phyloP scores from a whole-genome alignment of 2,329 filamentous ascomycete genomes.

The Pyrenochaeta sp. region DNA sequence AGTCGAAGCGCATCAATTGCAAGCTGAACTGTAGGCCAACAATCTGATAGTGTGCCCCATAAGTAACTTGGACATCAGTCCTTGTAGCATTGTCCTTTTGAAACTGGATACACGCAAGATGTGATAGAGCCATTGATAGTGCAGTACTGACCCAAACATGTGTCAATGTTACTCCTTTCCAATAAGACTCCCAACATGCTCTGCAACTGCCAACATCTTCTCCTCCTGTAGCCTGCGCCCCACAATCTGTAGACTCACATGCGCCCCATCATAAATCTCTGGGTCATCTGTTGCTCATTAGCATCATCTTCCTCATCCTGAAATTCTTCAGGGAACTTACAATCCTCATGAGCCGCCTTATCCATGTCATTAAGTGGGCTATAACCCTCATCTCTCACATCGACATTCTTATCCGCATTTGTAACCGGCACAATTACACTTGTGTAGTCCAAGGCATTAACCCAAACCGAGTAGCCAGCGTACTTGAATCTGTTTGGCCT shows the following conservation, averaged over 20 bases:
- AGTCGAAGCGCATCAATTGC: too few relatives aligned
- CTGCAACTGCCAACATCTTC: constrained; percentile 49
- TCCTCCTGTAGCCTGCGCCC: constrained; percentile 50
- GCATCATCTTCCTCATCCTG: background rate
- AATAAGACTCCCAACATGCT: constrained; percentile 36
- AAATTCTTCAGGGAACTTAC: constrained; percentile 25
- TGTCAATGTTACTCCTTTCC: constrained; percentile 1
- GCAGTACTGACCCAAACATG: background rate
- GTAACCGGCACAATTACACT: constrained; percentile 47
- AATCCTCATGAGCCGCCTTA: constrained; percentile 33
- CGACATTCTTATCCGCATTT: constrained; percentile 39
- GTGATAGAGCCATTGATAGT: background rate
- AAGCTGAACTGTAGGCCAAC: too few relatives aligned
- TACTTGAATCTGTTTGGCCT: constrained; percentile 40
- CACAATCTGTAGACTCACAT: constrained; percentile 48
- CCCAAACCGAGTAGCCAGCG: constrained; percentile 43
- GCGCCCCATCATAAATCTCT: constrained; percentile 50
- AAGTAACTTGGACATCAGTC: too few relatives aligned
- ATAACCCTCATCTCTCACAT: constrained; percentile 34
- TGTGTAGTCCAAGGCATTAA: constrained; percentile 45
- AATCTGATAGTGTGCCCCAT: too few relatives aligned
- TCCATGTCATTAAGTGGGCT: constrained; percentile 39
- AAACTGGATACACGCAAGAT: background rate
- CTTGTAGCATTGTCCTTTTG: too few relatives aligned
- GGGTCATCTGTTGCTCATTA: constrained; percentile 46